Base-by-base conservation (phyloP, 345 rosid genomes). In the Dipteronia dyeriana region DNA sequence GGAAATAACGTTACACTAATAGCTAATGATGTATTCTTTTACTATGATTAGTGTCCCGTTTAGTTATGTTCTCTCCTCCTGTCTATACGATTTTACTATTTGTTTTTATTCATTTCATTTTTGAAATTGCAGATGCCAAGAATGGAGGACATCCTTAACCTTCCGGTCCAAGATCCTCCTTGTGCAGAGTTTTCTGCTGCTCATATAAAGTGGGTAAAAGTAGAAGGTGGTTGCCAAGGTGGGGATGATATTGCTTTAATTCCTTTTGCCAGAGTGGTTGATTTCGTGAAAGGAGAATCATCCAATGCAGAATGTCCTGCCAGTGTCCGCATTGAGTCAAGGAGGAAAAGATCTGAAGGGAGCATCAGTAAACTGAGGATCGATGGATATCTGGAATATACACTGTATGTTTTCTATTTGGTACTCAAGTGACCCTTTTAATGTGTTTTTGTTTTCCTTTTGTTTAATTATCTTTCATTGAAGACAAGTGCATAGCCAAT, bases 301-400 rank as follows among this genome's bases (percentile, higher is more conserved):
- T 79, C 86, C 23, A 86, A 88, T 73, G 83, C 75, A 2, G 89
- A 88, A 79, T 88, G 87, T 78, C 91, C 91, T 20, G 89, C 89
- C 62, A 83, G 84, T 74, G 86, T 88, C 78, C 87, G 87, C 41
- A 64, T 88, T 62, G 91, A 88, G 79, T 86, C 91, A 1, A 88
- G 91, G 75, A 86, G 89, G 82, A 88, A 85, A 80, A 86, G 89
- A 79, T 79, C 82, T 53, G 86, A 85, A 77, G 89, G 89, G 59
- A 85, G 88, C 78, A 83, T 85, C 67, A 84, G 83, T 80, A 88
- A 86, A 82, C 89, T 87, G 60, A 88, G 88, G 85, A 89, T 88
- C 38, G 89, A 88, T 79, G 86, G 91, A 20, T 86, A 86, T 84
- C 89, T 88, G 65, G 89, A 88, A 80, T 86, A 88, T 67, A 88